These are phyloP conservation scores for Solanum lignicaule DNA, from an alignment of 257 asterid species.

Conservation along the genomic window DNA sequence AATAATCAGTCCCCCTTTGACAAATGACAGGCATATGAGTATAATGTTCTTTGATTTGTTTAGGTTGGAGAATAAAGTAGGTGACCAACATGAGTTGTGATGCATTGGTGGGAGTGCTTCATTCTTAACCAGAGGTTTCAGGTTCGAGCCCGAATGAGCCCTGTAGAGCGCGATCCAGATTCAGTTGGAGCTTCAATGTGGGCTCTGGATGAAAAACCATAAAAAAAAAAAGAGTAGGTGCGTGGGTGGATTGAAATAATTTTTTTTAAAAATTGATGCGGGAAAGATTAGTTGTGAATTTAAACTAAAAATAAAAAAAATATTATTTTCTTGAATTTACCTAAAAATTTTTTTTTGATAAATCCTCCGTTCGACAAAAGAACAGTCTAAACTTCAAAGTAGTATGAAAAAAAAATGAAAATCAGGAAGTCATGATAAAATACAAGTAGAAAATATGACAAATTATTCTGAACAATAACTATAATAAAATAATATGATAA, in stretches of 20 bases:
- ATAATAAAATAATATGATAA: background rate
- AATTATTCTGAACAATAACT: background rate
- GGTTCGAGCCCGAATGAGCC: rapidly evolving
- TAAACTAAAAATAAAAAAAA: too few relatives aligned
- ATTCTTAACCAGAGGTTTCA: rapidly evolving
- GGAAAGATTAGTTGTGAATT: background rate
- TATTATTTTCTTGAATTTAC: too few relatives aligned
- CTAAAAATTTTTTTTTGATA: background rate
- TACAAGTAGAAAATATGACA: background rate
- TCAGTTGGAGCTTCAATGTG: too few relatives aligned
- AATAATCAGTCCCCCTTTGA: background rate
- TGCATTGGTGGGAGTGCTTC: too few relatives aligned
- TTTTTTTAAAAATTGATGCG: too few relatives aligned
- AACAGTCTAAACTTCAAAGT: background rate
- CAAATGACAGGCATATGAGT: background rate
- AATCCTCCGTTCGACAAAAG: too few relatives aligned
- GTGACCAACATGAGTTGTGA: too few relatives aligned
- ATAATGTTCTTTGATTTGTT: background rate
- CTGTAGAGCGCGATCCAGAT: rapidly evolving
- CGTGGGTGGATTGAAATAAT: too few relatives aligned
- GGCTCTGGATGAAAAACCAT: too few relatives aligned
- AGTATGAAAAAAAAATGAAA: background rate
- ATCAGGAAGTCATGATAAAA: background rate
- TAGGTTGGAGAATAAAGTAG: too few relatives aligned
- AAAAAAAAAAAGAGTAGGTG: too few relatives aligned